A percentile compares a stretch with the other conserved stretches of the same genome.
phyloP scores from a whole-genome alignment of 176 grass and related monocot species.

The Sorghum bicolor region Sorghum_bicolor_NCBIv3 NC_012870.2:70521501-70522000 shows the following conservation, averaged over 20 bases:
- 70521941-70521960: slow-evolving; percentile 15
- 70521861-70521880: neutral
- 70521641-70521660: slow-evolving; percentile 5
- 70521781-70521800: neutral
- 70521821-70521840: no score
- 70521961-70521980: neutral
- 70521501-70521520: slow-evolving; percentile 2
- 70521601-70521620: slow-evolving; percentile 43
- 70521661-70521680: slow-evolving; percentile 46
- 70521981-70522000: slow-evolving; percentile 5
- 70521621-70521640: neutral
- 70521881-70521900: neutral
- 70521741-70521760: slow-evolving; percentile 26
- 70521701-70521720: slow-evolving; percentile 25
- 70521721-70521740: slow-evolving; percentile 35
- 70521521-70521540: slow-evolving; percentile 27
- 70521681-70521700: neutral
- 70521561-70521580: neutral
- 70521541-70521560: neutral
- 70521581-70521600: neutral
- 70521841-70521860: slow-evolving; percentile 32
- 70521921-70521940: neutral
- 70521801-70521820: slow-evolving; percentile 15
- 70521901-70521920: neutral
- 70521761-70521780: slow-evolving; percentile 6